phyloP scores from a whole-genome alignment of 805 yeast genomes.

The Lipomyces yamadae region DNA sequence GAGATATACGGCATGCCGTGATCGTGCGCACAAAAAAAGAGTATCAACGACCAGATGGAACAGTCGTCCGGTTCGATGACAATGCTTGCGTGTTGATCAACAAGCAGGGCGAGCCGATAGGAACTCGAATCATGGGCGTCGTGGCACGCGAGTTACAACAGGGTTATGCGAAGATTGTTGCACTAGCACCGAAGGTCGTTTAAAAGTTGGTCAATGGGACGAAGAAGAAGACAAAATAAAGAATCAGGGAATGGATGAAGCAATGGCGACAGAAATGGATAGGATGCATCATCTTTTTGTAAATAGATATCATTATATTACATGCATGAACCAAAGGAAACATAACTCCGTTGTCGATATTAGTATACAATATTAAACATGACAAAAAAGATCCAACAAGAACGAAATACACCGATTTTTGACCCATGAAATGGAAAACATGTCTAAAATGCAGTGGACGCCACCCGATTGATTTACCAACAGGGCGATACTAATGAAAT shows the following conservation, averaged over 20 bases:
- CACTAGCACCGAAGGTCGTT: conserved; percentile 78
- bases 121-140: conserved; percentile 84
- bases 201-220: conserved; percentile 9
- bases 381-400: background rate
- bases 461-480: background rate
- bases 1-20: conserved; percentile 94
- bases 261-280: background rate
- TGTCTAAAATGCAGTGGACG: background rate
- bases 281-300: background rate
- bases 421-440: background rate
- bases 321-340: background rate
- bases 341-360: background rate
- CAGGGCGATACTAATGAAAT: conserved; percentile 44
- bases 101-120: conserved; percentile 91
- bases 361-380: conserved; percentile 15
- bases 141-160: conserved; percentile 89
- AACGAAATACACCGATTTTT: background rate
- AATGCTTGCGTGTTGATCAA: conserved; percentile 95
- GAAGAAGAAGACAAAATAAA: background rate
- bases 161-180: conserved; percentile 81
- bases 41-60: conserved; percentile 81
- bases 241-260: background rate
- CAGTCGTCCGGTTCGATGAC: conserved; percentile 86
- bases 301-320: background rate
- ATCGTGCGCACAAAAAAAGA: conserved; percentile 90